Evolutionary conservation across 192 early-diverging fungal species (phyloP), one percentile per base, ranked within the genome.

Genomic region (Rhizoclosmatium sp.): DNA sequence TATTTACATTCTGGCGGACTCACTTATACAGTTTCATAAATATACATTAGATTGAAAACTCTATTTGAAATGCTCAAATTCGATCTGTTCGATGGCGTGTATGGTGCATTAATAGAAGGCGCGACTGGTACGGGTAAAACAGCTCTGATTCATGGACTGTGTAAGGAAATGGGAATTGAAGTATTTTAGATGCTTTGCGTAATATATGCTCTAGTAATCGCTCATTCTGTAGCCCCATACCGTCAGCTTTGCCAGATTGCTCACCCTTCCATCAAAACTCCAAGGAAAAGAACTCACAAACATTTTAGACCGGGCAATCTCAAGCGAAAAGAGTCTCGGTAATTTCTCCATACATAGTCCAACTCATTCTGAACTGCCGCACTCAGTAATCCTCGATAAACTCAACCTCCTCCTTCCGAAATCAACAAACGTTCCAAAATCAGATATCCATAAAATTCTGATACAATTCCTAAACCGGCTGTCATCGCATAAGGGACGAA

Each of bases 301-400:
- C 45, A 75, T 75, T 40, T 64, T 75, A 39, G 59, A 75, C n/a
- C 12, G 21, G 2, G 73, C 60, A 3, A 45, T 60, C 16, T 40
- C 41, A 39, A 10, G 4, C 7, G 12, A 60, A 14, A 19, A 47
- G 12, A 31, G 59, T 59, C 4, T 75, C 73, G 44, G 73, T 75
- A 62, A 31, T 31, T 31, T 31, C n/a, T 31, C 31, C 31, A 31
- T 31, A 31, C 31, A 31, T 31, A 31, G 31, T 31, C 31, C 31
- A 31, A 31, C n/a, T 31, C 31, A 31, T 31, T 31, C 31, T 31
- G 31, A 31, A 31, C 31, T 31, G 31, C 31, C 31, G 1, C 16
- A 65, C 16, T 23, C 85, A 71, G 58, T 87, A 80, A n/a, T 87
- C 62, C 49, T 89, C 83, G 39, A 90, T 41, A 61, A 77, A 19